phyloP scores from a whole-genome alignment of 1,284 basidiomycete species.

The Trametes pubescens region DNA sequence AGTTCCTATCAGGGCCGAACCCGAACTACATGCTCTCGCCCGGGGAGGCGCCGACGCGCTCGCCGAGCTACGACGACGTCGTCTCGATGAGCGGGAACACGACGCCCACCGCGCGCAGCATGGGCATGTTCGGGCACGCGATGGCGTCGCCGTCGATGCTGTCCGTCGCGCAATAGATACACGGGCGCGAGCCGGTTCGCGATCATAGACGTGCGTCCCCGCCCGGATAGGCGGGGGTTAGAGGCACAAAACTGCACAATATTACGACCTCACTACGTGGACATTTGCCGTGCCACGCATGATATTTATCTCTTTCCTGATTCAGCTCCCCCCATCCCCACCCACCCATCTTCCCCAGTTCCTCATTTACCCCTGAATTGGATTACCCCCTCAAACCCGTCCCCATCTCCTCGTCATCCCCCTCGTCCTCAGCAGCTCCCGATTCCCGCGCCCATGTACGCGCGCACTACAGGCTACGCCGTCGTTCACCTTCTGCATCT shows the following conservation, averaged over 20 bases:
- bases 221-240: background rate
- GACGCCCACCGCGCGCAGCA: conserved; percentile 40
- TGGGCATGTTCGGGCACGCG: conserved; percentile 15
- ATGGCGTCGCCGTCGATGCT: conserved; percentile 28
- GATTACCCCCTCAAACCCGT: background rate
- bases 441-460: background rate
- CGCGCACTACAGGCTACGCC: background rate
- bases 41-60: conserved; percentile 40
- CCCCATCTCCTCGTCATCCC: background rate
- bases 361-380: background rate
- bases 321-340: too few relatives aligned
- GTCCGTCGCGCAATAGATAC: conserved; percentile 27
- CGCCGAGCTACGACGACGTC: conserved; percentile 45
- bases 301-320: conserved; percentile 21
- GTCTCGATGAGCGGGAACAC: conserved; percentile 37
- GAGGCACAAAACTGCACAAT: conserved; percentile 16
- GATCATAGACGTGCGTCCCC: conserved; percentile 8
- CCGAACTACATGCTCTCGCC: conserved; percentile 36
- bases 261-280: conserved; percentile 27
- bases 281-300: conserved; percentile 29
- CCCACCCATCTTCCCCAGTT: background rate
- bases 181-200: background rate
- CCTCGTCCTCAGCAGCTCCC: background rate
- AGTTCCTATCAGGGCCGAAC: conserved; percentile 47
- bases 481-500: background rate